These are phyloP conservation scores for Erucastrum elatum DNA, from an alignment of 345 rosid species.

Conservation along the genomic window DNA sequence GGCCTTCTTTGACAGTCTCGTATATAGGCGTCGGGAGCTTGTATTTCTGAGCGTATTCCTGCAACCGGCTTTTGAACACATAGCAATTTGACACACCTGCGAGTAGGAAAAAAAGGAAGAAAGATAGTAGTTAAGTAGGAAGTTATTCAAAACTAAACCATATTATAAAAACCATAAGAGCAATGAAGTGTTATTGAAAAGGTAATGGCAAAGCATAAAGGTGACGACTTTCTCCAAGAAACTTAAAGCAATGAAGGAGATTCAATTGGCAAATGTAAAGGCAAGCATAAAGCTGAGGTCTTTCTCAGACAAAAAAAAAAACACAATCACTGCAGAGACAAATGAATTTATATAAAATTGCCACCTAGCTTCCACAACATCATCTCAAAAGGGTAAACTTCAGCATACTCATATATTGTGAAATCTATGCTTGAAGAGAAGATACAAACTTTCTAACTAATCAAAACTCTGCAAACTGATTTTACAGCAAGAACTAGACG, in stretches of 20 bases:
- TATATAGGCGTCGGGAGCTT: slow-evolving; percentile 75
- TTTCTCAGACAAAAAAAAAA: slow-evolving; percentile 12
- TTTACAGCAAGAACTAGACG: neutral
- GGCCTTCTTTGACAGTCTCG: slow-evolving; percentile 85
- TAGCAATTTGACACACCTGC: slow-evolving; percentile 82
- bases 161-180: neutral
- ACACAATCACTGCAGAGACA: neutral
- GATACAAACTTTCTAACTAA: neutral
- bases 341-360: neutral
- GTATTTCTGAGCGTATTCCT: slow-evolving; percentile 78
- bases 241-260: slow-evolving; percentile 7
- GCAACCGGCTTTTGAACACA: slow-evolving; percentile 80
- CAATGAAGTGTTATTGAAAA: no score
- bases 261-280: neutral
- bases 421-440: neutral
- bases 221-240: neutral
- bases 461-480: neutral
- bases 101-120: neutral
- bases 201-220: neutral
- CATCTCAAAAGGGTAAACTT: slow-evolving; percentile 1
- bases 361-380: neutral
- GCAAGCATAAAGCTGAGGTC: slow-evolving; percentile 10
- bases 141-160: neutral
- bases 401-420: no score
- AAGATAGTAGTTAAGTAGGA: neutral